Conservation (phyloP, 208 protist genomes). For the Perkinsela sp. region DNA sequence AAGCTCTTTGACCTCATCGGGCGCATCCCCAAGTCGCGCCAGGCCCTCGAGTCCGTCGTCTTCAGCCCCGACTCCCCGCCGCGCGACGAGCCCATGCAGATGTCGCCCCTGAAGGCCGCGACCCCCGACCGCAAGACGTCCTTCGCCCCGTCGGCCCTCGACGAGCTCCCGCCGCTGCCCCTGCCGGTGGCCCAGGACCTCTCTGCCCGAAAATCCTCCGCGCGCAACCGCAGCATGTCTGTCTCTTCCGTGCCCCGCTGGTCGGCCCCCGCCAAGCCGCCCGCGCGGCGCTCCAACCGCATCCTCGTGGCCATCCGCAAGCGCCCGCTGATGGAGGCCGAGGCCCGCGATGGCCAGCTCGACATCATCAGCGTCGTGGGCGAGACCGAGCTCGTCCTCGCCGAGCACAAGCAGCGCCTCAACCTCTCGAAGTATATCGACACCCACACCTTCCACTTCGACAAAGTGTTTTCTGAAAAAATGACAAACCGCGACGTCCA, state of each 20-base stretch:
- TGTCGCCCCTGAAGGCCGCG: no score
- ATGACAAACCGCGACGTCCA: conserved; percentile 70
- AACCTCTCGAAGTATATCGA: conserved; percentile 84
- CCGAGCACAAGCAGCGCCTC: conserved; percentile 74
- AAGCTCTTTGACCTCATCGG: conserved; percentile 74
- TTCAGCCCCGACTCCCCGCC: neutral
- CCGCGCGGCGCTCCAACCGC: conserved; percentile 14
- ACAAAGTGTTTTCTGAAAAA: conserved; percentile 70
- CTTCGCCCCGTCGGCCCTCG: no score
- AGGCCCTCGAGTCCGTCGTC: neutral
- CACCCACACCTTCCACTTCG: conserved; percentile 78
- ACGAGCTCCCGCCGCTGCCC: no score
- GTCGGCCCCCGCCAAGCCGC: conserved; percentile 1
- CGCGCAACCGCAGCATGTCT: neutral
- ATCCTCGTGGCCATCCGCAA: conserved; percentile 69
- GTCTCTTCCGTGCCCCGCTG: neutral
- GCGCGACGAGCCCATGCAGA: neutral
- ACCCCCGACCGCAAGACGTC: no score
- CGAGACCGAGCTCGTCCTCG: conserved; percentile 29
- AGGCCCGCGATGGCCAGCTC: conserved; percentile 8
- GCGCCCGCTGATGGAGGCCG: conserved; percentile 33
- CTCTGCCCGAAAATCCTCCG: neutral
- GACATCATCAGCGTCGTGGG: conserved; percentile 51
- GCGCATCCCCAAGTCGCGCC: conserved; percentile 23
- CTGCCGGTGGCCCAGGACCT: neutral